Evolutionary conservation across 768 basidiomycete species (phyloP), one percentile per base, ranked within the genome.

Genomic region (Mrakia frigida): DNA sequence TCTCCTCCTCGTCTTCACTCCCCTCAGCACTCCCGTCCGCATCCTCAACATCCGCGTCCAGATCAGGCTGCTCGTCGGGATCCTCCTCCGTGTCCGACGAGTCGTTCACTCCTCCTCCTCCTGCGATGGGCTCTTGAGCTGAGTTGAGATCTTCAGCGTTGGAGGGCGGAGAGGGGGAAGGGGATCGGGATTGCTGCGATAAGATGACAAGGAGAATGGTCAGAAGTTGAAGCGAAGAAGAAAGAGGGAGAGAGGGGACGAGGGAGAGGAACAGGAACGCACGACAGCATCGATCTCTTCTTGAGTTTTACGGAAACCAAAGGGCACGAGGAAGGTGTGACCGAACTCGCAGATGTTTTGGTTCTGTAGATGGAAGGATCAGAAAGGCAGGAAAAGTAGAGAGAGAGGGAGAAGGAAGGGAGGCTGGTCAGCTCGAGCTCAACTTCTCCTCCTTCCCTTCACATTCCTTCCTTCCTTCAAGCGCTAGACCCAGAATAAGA

Each of bases 281-380:
- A 68, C 65, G 35, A 68, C 65, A 11, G 65, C 65, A n/a, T 68
- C 65, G 18, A 68, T 41, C 65, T 68, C 65, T 37, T 68, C 65
- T 37, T 68, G 65, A 6, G 65, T 68, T 13, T 68, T 68, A 0
- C 65, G 35, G 65, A 68, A 68, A 6, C 65, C 65, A 25, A 68
- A 68, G 18, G 65, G 65, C 6, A 68, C 31, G 37, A 68, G 65
- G 37, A 68, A 68, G 10, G 37, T 41, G 25, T 39, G 65, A 10
- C 65, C 65, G 11, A 68, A 68, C 37, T 68, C 65, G 65, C 65
- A 68, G 18, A 68, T 68, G 21, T 35, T 41, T 25, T 68, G 65
- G 37, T 68, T 68, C 65, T 68, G 23, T 33, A 3, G 21, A 21
- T 14, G 4, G 16, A 21, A 39, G 6, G 6, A 3, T n/a, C 35